A percentile compares a stretch with the other conserved stretches of the same genome.
Conservation (phyloP, 176 grass and related monocot species). For the Coix lacrymajobi region DNA sequence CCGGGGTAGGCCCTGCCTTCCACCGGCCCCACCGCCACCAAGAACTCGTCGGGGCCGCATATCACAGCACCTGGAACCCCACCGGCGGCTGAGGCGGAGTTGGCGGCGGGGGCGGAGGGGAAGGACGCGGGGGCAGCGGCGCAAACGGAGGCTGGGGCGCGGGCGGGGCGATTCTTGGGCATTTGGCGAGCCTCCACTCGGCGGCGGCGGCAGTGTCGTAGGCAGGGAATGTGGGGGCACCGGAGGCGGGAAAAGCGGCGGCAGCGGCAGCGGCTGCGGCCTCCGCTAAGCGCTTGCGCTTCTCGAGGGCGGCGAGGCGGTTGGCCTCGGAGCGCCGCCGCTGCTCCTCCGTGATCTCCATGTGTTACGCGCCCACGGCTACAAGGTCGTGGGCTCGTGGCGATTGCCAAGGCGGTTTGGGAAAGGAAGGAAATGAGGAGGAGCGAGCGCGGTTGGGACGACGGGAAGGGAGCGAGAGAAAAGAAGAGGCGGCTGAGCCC, state of each 20-base stretch:
- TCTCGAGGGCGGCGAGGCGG: constrained; percentile 75
- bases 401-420: neutral
- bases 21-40: constrained; percentile 44
- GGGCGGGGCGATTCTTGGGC: constrained; percentile 30
- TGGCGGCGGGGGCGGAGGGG: neutral
- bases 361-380: neutral
- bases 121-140: neutral
- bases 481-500: neutral
- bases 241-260: neutral
- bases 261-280: constrained; percentile 4
- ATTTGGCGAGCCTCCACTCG: constrained; percentile 58
- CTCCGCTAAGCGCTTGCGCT: constrained; percentile 55
- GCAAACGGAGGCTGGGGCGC: neutral
- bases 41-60: constrained; percentile 81
- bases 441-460: neutral
- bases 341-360: constrained; percentile 82
- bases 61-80: constrained; percentile 67
- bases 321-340: constrained; percentile 69
- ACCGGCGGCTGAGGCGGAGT: constrained; percentile 18
- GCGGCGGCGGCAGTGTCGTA: neutral
- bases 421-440: neutral
- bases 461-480: neutral
- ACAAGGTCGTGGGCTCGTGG: neutral
- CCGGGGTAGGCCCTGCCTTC: constrained; percentile 58
- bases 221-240: neutral